phyloP scores from a whole-genome alignment of 306 rosid genomes.

The Rubus parviflorus region DNA sequence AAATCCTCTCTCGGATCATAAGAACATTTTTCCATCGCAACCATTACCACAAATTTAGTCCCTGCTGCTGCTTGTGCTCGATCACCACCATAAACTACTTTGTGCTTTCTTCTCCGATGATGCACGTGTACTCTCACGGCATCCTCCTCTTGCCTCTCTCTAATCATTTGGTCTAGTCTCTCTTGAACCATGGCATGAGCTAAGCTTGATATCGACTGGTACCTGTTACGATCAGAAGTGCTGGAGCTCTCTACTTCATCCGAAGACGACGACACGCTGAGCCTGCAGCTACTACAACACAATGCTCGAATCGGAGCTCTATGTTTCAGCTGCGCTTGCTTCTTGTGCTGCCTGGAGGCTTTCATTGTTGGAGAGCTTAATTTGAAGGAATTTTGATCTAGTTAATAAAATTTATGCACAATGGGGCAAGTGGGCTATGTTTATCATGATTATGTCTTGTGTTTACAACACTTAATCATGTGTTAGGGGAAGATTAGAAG shows the following conservation, averaged over 20 bases:
- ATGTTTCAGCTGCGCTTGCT: conserved; percentile 40
- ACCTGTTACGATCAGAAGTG: conserved; percentile 45
- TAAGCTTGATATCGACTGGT: conserved; percentile 70
- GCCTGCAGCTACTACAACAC: conserved; percentile 78
- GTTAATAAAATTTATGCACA: conserved; percentile 55
- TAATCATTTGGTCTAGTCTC: conserved; percentile 80
- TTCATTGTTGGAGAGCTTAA: conserved; percentile 42
- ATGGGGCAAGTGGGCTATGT: conserved; percentile 61
- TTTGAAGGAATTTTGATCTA: conserved; percentile 43
- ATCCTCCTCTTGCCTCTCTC: conserved; percentile 47
- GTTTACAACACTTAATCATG: conserved; percentile 35
- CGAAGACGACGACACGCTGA: conserved; percentile 80
- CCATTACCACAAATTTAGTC: conserved; percentile 74
- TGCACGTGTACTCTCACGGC: conserved; percentile 30
- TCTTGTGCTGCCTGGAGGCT: conserved; percentile 52
- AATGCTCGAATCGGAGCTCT: conserved; percentile 54
- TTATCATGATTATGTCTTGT: conserved; percentile 53
- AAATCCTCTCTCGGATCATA: conserved; percentile 85
- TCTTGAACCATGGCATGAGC: conserved; percentile 99
- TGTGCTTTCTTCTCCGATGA: conserved; percentile 50
- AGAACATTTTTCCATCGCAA: conserved; percentile 82
- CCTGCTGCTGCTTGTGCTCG: conserved; percentile 18
- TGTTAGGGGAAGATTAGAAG: conserved; percentile 33
- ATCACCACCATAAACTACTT: conserved; percentile 28
- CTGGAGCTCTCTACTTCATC: conserved; percentile 73